phyloP scores from a whole-genome alignment of 202 grass and related monocot species.

The Cymbopogon flexuosus region DNA sequence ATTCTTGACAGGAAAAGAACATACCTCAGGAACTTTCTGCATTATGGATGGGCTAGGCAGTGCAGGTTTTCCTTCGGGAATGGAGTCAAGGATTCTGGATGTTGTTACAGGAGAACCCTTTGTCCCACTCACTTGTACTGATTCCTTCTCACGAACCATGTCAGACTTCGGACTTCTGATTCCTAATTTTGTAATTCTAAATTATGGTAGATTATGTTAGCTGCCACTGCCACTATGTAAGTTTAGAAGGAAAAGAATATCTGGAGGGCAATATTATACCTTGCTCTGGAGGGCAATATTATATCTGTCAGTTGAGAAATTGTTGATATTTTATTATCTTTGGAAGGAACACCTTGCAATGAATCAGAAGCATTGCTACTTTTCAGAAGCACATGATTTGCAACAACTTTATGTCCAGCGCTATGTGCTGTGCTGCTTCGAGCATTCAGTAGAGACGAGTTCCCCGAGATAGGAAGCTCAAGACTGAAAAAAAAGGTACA shows the following conservation, averaged over 20 bases:
- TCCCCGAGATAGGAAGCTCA: conserved; percentile 16
- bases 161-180: conserved; percentile 37
- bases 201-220: conserved; percentile 30
- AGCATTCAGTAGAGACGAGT: conserved; percentile 27
- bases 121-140: conserved; percentile 32
- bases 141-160: conserved; percentile 35
- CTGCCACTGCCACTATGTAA: conserved; percentile 28
- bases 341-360: conserved; percentile 33
- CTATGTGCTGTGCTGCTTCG: conserved; percentile 23
- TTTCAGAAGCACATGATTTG: conserved; percentile 27
- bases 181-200: conserved; percentile 54
- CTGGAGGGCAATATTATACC: conserved; percentile 37
- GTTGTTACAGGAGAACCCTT: conserved; percentile 39
- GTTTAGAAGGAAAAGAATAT: conserved; percentile 13
- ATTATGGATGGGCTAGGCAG: conserved; percentile 46
- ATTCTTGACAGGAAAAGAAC: not conserved
- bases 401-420: conserved; percentile 27
- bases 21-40: conserved; percentile 55
- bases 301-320: conserved; percentile 40
- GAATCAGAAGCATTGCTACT: conserved; percentile 25
- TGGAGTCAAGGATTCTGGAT: conserved; percentile 25
- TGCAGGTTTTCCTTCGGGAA: conserved; percentile 41
- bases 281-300: too few species aligned
- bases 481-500: conserved; percentile 31
- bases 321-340: conserved; percentile 41